Evolutionary conservation across 176 grass and related monocot genomes (phyloP), one percentile per base, ranked within the genome.

Genomic region (Ensete glaucum): DNA sequence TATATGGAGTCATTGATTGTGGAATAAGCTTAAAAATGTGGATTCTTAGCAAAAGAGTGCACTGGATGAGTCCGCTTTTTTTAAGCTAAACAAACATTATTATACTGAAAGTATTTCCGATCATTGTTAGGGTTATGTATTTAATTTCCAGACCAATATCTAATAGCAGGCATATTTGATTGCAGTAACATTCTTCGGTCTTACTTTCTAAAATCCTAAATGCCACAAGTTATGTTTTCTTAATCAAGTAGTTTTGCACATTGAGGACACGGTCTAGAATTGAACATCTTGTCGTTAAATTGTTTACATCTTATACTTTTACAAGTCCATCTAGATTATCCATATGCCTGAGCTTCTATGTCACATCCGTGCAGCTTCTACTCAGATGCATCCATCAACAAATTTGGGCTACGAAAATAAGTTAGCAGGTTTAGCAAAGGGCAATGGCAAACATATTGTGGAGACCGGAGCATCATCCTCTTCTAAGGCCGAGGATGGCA

Each of bases 391-490:
- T 16, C 27, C 72, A 11, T 22, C 48, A 71, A 19, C 68, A 77
- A 79, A 29, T 64, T 73, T 73, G 71, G 70, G 59, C 74, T 81
- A 67, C 50, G 76, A 82, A 11, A 50, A 50, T 10, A 74, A 54
- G 12, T 15, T 50, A 49, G 25, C 50, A 52, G 56, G 64, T 66
- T 53, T 73, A 21, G 66, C 21, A 8, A 72, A 64, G 64, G 68
- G 69, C 34, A 80, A n/a, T 26, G 48, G 49, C 11, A 82, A 82
- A 60, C 15, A 34, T 62, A 67, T 29, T 74, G 54, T 74, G 82
- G 87, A 87, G 56, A 50, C 64, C 69, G 83, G 86, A 8, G 60
- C 75, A 34, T 85, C 94, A 67, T 80, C 85, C 5, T 91, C 90
- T 55, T 74, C 76, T 74, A 84, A 69, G 16, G 88, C 80, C 51